Conservation (phyloP, 441 rosid species). For the Erodium chrysanthum region DNA sequence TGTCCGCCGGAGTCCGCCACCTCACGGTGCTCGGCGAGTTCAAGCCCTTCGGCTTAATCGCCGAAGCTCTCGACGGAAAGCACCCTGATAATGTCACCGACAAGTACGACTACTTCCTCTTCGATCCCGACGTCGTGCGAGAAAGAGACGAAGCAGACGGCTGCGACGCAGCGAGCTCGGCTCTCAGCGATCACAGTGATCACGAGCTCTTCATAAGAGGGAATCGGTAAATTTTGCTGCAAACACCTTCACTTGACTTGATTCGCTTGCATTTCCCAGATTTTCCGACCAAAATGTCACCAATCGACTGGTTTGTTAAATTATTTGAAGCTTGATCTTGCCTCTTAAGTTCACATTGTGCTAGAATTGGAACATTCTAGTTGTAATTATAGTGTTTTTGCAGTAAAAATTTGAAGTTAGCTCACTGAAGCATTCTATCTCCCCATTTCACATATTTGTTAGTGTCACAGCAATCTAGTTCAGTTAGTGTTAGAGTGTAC, state of each 20-base stretch:
- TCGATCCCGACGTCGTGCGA: constrained; percentile 50
- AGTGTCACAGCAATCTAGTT: background rate
- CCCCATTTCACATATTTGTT: background rate
- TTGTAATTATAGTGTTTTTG: background rate
- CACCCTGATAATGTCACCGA: constrained; percentile 31
- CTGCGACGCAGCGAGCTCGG: constrained; percentile 26
- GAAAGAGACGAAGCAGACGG: constrained; percentile 34
- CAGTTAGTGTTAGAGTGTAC: background rate
- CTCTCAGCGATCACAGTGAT: constrained; percentile 39
- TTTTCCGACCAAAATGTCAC: background rate
- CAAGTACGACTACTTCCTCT: constrained; percentile 71
- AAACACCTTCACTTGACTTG: background rate
- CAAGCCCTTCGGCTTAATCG: constrained; percentile 82
- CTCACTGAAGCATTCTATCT: background rate
- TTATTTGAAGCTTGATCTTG: background rate
- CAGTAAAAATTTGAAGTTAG: background rate
- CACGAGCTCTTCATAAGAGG: constrained; percentile 87
- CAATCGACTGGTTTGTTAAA: background rate
- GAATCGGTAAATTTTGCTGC: constrained; percentile 36
- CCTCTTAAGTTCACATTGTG: background rate
- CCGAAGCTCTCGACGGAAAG: constrained; percentile 76
- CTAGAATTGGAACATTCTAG: background rate
- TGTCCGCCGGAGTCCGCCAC: constrained; percentile 58
- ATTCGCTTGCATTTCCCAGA: background rate
- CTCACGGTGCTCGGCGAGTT: constrained; percentile 82